Conservation (phyloP, 371 early-diverging fungal species). For the Catenaria anguillulae region DNA sequence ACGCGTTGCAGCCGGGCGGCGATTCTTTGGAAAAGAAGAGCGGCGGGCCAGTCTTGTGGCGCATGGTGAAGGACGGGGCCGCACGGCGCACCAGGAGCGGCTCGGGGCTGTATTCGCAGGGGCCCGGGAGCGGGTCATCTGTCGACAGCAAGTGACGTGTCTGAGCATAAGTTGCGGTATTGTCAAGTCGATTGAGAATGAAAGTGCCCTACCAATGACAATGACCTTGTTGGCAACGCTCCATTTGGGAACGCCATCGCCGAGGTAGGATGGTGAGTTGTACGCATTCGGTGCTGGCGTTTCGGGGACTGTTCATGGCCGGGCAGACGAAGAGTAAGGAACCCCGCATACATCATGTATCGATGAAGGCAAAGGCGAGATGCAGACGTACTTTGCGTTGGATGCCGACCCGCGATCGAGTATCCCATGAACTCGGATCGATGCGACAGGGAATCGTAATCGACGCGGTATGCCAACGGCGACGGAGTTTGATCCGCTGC, state of each 20-base stretch:
- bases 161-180: neutral
- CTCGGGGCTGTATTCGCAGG: neutral
- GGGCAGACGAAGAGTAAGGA: no score
- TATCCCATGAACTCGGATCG: neutral
- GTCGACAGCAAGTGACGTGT: neutral
- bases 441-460: neutral
- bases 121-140: conserved; percentile 1
- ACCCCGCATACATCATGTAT: no score
- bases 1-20: conserved; percentile 3
- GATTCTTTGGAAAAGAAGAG: neutral
- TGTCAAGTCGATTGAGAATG: neutral
- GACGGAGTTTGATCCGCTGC: neutral
- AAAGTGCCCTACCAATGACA: neutral
- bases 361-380: no score
- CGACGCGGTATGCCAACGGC: neutral
- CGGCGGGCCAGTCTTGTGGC: conserved; percentile 7
- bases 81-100: neutral
- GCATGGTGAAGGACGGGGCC: neutral
- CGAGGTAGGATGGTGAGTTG: neutral
- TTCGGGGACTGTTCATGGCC: neutral
- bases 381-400: neutral
- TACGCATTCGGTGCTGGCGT: conserved; percentile 5
- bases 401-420: neutral
- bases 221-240: neutral
- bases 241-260: conserved; percentile 4